Base-by-base conservation (phyloP, 2,329 filamentous ascomycete species). In the Pseudocercospora eumusae region DNA sequence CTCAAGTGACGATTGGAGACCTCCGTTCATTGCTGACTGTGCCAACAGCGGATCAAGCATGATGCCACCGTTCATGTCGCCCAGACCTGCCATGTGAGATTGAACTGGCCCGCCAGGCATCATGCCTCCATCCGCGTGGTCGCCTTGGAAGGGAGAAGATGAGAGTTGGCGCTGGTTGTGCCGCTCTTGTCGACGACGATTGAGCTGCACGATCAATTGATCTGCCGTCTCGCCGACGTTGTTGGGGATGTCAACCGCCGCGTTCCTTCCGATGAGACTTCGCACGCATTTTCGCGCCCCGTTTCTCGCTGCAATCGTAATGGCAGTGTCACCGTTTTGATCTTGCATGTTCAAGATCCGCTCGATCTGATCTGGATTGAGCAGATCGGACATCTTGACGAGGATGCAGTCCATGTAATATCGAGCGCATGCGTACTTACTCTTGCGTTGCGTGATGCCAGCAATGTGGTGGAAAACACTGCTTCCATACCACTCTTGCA, bases 381-480 rank as follows among this genome's bases (percentile, higher is more conserved):
- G 86, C 0, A 87, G 86, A 71, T 96, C 91, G 64, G 88, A 86
- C 63, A 99, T 85, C 75, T 89, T 92, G 76, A 96, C 93, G 59
- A 98, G 82, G 64, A 98, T 88, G 66, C 89, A 89, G 75, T 98
- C 93, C 31, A 96, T 85, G 76, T 99, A 99, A 75, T 98, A 98
- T 33, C 92, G 86, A 31, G 93, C 92, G 71, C 91, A 96, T 21
- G 90, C 88, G 73, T 93, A 92, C 76, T 93, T 96, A 64, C 90
- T 90, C 56, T 92, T 89, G 57, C 89, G 91, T 69, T 88, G 88
- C 61, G 93, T 96, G 70, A 93, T 93, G 57, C 90, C 89, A 18
- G 93, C 91, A 47, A 96, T 93, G 75, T 98, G 93, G 73, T 98
- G 95, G 71, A 99, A 93, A 56, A 96, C 91, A 0, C 92, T 97